A percentile compares a stretch with the other conserved stretches of the same genome.
phyloP scores from a whole-genome alignment of 2,329 filamentous ascomycete species.

The Passalora sequoiae region DNA sequence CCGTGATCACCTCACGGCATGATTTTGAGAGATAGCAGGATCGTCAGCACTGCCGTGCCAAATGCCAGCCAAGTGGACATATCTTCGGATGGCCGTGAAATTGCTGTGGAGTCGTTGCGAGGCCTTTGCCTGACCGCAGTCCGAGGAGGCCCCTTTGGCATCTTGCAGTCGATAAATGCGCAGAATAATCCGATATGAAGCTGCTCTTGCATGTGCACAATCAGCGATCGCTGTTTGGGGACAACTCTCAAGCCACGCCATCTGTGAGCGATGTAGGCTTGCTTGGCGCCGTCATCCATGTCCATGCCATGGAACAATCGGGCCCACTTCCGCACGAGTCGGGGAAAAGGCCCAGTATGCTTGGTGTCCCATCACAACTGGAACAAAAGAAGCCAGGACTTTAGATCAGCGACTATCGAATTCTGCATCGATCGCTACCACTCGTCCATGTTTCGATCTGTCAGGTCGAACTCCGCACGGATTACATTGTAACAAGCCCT shows the following conservation, averaged over 20 bases:
- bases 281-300: not conserved
- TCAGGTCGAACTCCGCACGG: slow-evolving; percentile 58
- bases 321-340: slow-evolving; percentile 4
- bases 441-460: slow-evolving; percentile 15
- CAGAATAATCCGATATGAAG: slow-evolving; percentile 29
- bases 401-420: not conserved
- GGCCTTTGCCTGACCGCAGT: slow-evolving; percentile 2
- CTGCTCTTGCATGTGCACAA: slow-evolving; percentile 15
- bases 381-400: slow-evolving; percentile 6
- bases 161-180: slow-evolving; percentile 22
- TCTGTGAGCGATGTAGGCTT: slow-evolving; percentile 10
- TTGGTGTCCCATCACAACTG: slow-evolving; percentile 5
- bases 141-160: too few relatives aligned
- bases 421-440: slow-evolving; percentile 11
- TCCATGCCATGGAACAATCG: slow-evolving; percentile 2
- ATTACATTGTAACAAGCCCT: slow-evolving; percentile 50
- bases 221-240: slow-evolving; percentile 26
- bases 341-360: slow-evolving; percentile 4
- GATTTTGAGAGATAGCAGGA: too few relatives aligned
- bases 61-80: not conserved
- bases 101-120: not conserved
- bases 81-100: not conserved
- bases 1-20: too few relatives aligned
- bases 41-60: not conserved
- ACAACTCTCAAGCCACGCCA: slow-evolving; percentile 11